Base-by-base conservation (phyloP, 192 early-diverging fungal genomes). In the Coemansia sp. region DNA sequence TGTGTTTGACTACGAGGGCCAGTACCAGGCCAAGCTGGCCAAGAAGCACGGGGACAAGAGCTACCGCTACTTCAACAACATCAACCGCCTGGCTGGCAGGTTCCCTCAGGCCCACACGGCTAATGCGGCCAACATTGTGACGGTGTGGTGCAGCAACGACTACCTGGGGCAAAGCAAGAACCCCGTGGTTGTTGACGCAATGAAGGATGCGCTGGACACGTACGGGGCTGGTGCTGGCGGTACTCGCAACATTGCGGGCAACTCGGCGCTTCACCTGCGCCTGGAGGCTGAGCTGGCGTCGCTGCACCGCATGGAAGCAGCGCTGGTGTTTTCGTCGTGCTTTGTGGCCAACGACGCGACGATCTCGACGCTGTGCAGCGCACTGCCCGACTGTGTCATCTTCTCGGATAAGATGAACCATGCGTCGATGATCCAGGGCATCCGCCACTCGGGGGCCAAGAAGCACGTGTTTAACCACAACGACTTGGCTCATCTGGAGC, bases 41-140 rank as follows among this genome's bases (percentile, higher is more conserved):
- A 95, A 95, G 89, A 99, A 99, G 84, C 94, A 96, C 76, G 86
- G 88, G 71, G 95, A 99, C 90, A 93, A 94, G 87, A 91, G 89
- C 72, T 99, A 99, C 87, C 92, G 97, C 73, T 99, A 98, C 86
- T 99, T 99, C 80, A 99, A 99, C 91, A 99, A 99, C 88, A 98
- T 99, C 87, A 99, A 99, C 84, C 92, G 97, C 39, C 85, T 99
- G 29, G 97, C 97, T 5, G 85, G 91, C 76, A 84, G 88, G 71
- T 99, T 92, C 77, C 97, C 97, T 46, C 89, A 86, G 68, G 97
- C 97, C 23, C 97, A 99, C 85, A 99, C 95, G 25, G 89, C 89
- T 14, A 90, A 88, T 48, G 68, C 85, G 51, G 86, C 89, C 41
- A 94, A 97, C 69, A 87, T 94, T 70, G 97, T 99, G 58, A 95